These are phyloP conservation scores for Microsporum audouinii DNA, from an alignment of 2,329 filamentous ascomycete species.

Conservation along the genomic window DNA sequence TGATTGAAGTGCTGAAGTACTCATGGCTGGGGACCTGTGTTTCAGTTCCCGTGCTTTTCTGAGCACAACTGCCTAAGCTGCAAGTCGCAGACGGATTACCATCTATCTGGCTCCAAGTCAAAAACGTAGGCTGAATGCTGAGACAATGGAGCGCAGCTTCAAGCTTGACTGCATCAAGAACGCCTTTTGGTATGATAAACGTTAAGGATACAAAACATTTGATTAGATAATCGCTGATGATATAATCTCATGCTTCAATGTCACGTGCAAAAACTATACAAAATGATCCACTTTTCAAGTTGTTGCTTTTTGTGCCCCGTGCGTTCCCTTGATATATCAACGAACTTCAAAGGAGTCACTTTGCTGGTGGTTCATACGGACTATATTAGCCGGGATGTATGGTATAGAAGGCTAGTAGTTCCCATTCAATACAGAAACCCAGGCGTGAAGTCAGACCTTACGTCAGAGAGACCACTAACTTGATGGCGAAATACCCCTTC, in stretches of 20 bases:
- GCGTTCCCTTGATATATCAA: neutral
- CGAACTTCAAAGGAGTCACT: neutral
- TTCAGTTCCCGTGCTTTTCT: neutral
- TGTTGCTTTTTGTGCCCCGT: neutral
- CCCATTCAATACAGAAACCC: too few species aligned
- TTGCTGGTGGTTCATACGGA: too few species aligned
- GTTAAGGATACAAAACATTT: neutral
- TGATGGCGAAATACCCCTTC: too few species aligned
- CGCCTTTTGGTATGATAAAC: neutral
- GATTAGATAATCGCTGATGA: neutral
- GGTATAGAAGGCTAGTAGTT: too few species aligned
- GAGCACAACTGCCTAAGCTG: neutral
- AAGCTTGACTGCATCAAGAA: too few species aligned
- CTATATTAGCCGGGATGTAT: too few species aligned
- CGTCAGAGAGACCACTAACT: too few species aligned
- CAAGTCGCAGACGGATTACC: neutral
- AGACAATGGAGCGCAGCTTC: neutral
- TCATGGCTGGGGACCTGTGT: conserved; percentile 20
- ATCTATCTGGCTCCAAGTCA: neutral
- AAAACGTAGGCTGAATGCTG: neutral
- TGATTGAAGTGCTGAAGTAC: conserved; percentile 48
- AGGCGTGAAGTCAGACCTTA: too few species aligned
- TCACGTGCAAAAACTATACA: neutral
- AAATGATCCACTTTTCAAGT: neutral
- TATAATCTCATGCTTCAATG: neutral